A percentile compares a stretch with the other conserved stretches of the same genome.
Evolutionary conservation across 306 rosid genomes (phyloP).

Genomic region (Castanospermum australe): DNA sequence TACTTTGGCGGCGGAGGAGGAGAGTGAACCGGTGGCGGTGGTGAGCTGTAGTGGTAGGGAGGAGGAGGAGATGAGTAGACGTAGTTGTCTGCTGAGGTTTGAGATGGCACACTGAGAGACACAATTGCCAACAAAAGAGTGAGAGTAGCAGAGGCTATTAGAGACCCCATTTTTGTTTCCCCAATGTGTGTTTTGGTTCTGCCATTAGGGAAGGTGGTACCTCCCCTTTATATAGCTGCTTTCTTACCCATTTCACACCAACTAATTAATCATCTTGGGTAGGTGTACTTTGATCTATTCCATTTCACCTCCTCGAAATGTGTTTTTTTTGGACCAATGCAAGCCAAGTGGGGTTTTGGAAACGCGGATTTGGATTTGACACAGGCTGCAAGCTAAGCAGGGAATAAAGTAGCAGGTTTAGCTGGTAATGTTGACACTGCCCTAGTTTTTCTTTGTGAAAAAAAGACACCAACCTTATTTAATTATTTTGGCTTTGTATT

Average conservation of each 20-base stretch:
- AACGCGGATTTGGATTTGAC: constrained; percentile 29
- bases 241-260: constrained; percentile 24
- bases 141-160: constrained; percentile 42
- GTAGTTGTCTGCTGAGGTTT: constrained; percentile 44
- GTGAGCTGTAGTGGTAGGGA: constrained; percentile 21
- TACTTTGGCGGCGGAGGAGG: constrained; percentile 23
- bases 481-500: not conserved
- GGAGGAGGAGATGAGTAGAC: constrained; percentile 54
- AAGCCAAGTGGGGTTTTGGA: not conserved
- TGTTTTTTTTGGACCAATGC: not conserved
- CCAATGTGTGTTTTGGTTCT: constrained; percentile 28
- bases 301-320: not conserved
- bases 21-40: constrained; percentile 18
- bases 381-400: constrained; percentile 12
- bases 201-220: not conserved
- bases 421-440: constrained; percentile 17
- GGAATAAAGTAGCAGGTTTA: not conserved
- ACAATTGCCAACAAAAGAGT: constrained; percentile 45
- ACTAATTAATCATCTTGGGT: constrained; percentile 22
- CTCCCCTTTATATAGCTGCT: constrained; percentile 55
- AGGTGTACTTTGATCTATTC: not conserved
- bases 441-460: not conserved
- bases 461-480: not conserved
- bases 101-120: constrained; percentile 30
- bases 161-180: constrained; percentile 47